Evolutionary conservation across 768 basidiomycete species (phyloP).

Genomic region (Tulasnella sp.): DNA sequence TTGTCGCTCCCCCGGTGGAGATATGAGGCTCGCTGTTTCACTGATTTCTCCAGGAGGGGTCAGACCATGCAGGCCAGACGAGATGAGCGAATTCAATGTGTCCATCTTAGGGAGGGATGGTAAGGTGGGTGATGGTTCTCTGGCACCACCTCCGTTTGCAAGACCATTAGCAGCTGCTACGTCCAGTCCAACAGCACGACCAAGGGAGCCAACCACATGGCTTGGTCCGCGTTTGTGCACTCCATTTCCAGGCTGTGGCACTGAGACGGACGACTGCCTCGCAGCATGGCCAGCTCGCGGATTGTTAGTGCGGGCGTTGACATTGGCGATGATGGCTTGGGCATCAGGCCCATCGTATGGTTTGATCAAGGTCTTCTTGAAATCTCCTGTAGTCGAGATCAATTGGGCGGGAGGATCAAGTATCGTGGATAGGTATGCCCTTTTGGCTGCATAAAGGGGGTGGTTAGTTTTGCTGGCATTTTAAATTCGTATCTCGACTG

Average conservation of each 20-base stretch:
- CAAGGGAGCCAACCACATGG: constrained; percentile 15
- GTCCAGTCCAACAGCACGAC: constrained; percentile 8
- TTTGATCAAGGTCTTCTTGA: constrained; percentile 49
- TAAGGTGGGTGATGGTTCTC: constrained; percentile 70
- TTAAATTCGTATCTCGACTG: not conserved
- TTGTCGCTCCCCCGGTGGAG: constrained; percentile 34
- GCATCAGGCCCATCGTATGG: constrained; percentile 96
- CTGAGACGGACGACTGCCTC: constrained; percentile 14
- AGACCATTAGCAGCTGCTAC: not conserved
- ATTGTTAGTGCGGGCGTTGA: constrained; percentile 37
- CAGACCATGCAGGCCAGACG: constrained; percentile 51
- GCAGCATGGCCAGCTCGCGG: constrained; percentile 37
- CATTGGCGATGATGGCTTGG: constrained; percentile 69
- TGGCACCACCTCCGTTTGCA: constrained; percentile 26
- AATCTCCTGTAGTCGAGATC: constrained; percentile 37
- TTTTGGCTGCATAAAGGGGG: constrained; percentile 56
- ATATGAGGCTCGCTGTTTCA: constrained; percentile 2
- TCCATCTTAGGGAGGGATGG: constrained; percentile 74
- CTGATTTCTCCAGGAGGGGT: not conserved
- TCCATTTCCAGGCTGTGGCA: constrained; percentile 11
- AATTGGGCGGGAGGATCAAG: constrained; percentile 70
- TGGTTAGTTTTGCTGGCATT: not conserved
- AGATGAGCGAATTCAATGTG: constrained; percentile 75
- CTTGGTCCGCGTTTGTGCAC: constrained; percentile 8
- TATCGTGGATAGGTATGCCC: constrained; percentile 85